Base-by-base conservation (phyloP, 1,284 basidiomycete genomes). In the Fomitiporia mediterranea region DNA sequence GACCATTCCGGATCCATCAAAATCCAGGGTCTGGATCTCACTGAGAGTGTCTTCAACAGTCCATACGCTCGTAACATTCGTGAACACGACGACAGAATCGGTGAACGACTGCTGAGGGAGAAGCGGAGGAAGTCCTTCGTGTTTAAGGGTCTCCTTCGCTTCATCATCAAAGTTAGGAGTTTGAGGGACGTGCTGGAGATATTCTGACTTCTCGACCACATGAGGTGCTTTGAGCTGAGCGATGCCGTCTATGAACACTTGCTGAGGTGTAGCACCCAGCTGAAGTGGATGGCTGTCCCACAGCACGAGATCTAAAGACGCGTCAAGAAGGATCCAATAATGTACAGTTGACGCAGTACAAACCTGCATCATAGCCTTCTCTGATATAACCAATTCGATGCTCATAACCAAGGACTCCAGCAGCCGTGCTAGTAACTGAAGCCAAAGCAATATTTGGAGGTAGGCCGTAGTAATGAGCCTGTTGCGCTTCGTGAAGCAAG, bases 1-100 rank as follows among this genome's bases (percentile, higher is more conserved):
- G 1, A 76, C 77, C 4, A 73, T 67, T 17, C 71, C 71, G 30
- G 55, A 44, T 19, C 53, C 61, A 5, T 61, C 56, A 34, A 51
- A 35, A 21, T 13, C 35, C 13, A 49, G 15, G 55, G 32, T 64
- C 62, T 42, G 70, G 19, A 63, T 67, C 15, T 58, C 60, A 4
- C 53, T 51, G 3, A 60, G 56, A 23, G 64, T 65, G 40, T 19
- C 30, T 4, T 65, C 62, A 55, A 73, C 72, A 52, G 72, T 54
- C 61, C 73, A 82, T 7, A 85, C 67, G 50, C 71, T 74, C 21
- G 69, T 69, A 21, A 88, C 78, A 61, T 85, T 84, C n/a, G 72
- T 76, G 69, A 88, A 84, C n/a, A 83, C 66, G 9, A 86, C 70
- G 4, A 70, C 65, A 49, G 72, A 71, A 21, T 58, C 52, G 1